These are phyloP conservation scores for Hanseniaspora pseudoguilliermondii DNA, from an alignment of 805 yeast species.

Conservation along the genomic window DNA sequence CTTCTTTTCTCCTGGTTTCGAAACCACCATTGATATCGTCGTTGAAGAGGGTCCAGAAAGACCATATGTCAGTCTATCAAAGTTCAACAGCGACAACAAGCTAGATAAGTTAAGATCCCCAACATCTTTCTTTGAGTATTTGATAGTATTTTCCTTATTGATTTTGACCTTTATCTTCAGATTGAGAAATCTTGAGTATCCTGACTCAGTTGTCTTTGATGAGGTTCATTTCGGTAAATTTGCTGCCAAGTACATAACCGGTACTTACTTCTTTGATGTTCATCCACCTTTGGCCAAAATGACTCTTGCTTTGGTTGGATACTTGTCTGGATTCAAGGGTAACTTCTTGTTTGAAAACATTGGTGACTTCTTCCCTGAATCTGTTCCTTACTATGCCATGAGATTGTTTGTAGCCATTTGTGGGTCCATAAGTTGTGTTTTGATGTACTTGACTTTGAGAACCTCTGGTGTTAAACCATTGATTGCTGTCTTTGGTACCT, in stretches of 20 bases:
- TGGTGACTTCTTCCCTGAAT: slow-evolving; percentile 48
- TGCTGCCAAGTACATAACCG: slow-evolving; percentile 64
- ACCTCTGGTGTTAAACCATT: slow-evolving; percentile 57
- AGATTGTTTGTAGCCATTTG: slow-evolving; percentile 54
- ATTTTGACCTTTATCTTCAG: slow-evolving; percentile 47
- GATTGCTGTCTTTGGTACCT: slow-evolving; percentile 45
- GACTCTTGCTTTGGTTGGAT: slow-evolving; percentile 59
- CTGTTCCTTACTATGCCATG: slow-evolving; percentile 54
- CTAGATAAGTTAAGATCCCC: slow-evolving; percentile 33
- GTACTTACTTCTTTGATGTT: slow-evolving; percentile 56
- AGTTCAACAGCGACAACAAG: slow-evolving; percentile 16
- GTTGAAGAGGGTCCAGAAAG: slow-evolving; percentile 41
- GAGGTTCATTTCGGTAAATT: slow-evolving; percentile 97
- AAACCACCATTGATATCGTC: slow-evolving; percentile 36
- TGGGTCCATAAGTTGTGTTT: slow-evolving; percentile 55
- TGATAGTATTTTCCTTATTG: slow-evolving; percentile 34
- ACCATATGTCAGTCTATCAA: slow-evolving; percentile 41
- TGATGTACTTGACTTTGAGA: slow-evolving; percentile 57
- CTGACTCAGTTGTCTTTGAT: slow-evolving; percentile 78
- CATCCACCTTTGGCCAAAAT: slow-evolving; percentile 73
- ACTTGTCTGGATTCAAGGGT: slow-evolving; percentile 59
- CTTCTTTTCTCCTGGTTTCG: slow-evolving; percentile 14
- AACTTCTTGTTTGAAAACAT: slow-evolving; percentile 53
- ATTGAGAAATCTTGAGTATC: slow-evolving; percentile 45
- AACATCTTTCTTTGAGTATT: slow-evolving; percentile 30